A percentile compares a stretch with the other conserved stretches of the same genome.
Evolutionary conservation across 2,329 filamentous ascomycete genomes (phyloP).

Genomic region (Pseudodiploospora longispora): DNA sequence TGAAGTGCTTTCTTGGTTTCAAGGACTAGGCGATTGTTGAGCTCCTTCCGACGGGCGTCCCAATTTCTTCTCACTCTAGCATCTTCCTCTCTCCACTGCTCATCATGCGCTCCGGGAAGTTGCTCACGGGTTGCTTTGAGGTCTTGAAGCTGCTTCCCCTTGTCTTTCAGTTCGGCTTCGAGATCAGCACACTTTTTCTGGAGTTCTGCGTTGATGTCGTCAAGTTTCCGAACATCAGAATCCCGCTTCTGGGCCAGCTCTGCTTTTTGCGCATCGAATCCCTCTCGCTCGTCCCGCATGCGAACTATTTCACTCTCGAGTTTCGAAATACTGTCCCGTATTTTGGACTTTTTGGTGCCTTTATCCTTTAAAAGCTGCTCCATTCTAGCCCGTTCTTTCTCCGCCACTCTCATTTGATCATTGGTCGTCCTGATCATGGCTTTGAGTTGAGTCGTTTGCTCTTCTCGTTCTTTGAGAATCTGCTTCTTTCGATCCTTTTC

Average conservation of each 20-base stretch:
- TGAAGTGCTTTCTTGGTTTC: constrained; percentile 40
- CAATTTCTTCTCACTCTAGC: constrained; percentile 47
- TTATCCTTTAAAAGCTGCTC: constrained; percentile 65
- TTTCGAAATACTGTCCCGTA: constrained; percentile 60
- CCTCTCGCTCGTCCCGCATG: constrained; percentile 48
- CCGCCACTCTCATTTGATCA: constrained; percentile 70
- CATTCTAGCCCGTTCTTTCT: constrained; percentile 70
- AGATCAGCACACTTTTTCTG: constrained; percentile 58
- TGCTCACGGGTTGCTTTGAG: constrained; percentile 64
- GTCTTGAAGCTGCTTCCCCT: constrained; percentile 60
- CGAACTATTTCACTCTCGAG: constrained; percentile 57
- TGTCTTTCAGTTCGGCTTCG: constrained; percentile 64
- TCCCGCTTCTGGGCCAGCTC: constrained; percentile 44
- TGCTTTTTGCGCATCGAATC: constrained; percentile 46
- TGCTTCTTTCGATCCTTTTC: constrained; percentile 74
- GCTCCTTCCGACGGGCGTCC: constrained; percentile 42
- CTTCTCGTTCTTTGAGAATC: constrained; percentile 80
- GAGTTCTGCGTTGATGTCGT: constrained; percentile 48
- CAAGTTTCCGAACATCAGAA: constrained; percentile 42
- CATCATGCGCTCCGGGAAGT: constrained; percentile 53
- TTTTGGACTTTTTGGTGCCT: constrained; percentile 57
- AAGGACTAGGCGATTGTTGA: constrained; percentile 41
- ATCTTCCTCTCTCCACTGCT: constrained; percentile 45
- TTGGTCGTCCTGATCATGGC: constrained; percentile 74
- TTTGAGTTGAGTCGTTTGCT: constrained; percentile 76